Evolutionary conservation across 164 flowering plant species (phyloP).

Genomic region (Stephania yunnanensis): DNA sequence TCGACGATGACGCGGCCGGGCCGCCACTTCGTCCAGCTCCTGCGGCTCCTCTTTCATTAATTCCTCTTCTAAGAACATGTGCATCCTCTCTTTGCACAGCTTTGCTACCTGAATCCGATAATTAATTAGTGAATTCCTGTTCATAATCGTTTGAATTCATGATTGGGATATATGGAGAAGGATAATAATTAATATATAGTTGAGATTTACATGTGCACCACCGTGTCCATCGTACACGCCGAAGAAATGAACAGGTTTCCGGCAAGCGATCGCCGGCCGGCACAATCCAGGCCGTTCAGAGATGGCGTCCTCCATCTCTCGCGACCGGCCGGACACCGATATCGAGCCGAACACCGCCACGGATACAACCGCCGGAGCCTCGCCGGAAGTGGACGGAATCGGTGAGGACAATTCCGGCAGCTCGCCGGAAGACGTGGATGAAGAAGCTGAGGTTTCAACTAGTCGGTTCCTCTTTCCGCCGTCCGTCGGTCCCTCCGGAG

Average conservation of each 20-base stretch:
- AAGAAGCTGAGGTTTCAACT: neutral
- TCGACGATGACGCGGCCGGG: neutral
- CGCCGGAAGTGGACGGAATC: neutral
- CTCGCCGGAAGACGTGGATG: slow-evolving; percentile 10
- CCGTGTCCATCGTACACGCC: slow-evolving; percentile 65
- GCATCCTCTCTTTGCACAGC: slow-evolving; percentile 39
- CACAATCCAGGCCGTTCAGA: slow-evolving; percentile 24
- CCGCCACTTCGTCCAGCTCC: neutral
- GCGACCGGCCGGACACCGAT: slow-evolving; percentile 37
- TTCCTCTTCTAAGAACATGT: slow-evolving; percentile 36
- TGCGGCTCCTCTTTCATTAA: slow-evolving; percentile 23
- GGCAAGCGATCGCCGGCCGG: slow-evolving; percentile 17
- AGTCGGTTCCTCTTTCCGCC: slow-evolving; percentile 17
- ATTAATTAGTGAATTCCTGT: neutral
- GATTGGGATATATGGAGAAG: too few relatives aligned
- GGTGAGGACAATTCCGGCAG: neutral
- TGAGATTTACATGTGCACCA: slow-evolving; percentile 40
- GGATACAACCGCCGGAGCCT: neutral
- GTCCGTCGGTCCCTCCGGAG: neutral
- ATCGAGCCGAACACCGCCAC: slow-evolving; percentile 29
- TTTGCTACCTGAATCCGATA: slow-evolving; percentile 31
- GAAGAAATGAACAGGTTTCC: slow-evolving; percentile 41
- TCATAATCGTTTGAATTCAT: too few relatives aligned
- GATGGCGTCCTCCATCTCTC: slow-evolving; percentile 50
- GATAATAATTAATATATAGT: neutral